Base-by-base conservation (phyloP, 1,284 basidiomycete species). In the Microstroma glucosiphilum region DNA sequence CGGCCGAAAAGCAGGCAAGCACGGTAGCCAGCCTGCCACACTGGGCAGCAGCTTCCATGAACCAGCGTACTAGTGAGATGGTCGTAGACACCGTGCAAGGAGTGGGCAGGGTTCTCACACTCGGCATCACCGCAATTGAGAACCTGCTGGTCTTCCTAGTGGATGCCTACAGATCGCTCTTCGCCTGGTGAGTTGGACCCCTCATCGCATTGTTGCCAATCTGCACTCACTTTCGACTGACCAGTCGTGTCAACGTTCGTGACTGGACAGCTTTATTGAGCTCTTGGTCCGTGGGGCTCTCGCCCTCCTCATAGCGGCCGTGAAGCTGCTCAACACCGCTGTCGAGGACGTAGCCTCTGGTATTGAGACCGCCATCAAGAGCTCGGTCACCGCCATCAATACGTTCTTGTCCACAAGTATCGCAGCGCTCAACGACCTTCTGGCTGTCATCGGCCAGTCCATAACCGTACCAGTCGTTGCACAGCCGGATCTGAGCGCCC, bases 81-180 rank as follows among this genome's bases (percentile, higher is more conserved):
- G 86, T 91, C 58, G 91, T 92, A 69, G 88, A 84, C 0, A 86
- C 87, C 0, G 86, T 94, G 76, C 83, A 88, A 58, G 90, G 85
- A 13, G 87, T 91, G 17, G 82, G 88, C 2, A 70, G 59, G 46
- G 69, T 72, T 0, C 59, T 73, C 1, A 56, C 64, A 12, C 57
- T 78, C 1, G 64, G 60, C 40, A 63, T 71, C 26, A 57, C 53
- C 0, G 67, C 67, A 1, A 65, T 69, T 23, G 69, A 75, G 56
- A 64, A 68, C 26, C 42, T 70, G 2, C 59, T 77, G 1, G 46
- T 60, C 70, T 97, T 96, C 80, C 85, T 96, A 63, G 86, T 96
- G 71, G 89, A 92, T 80, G 86, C 88, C 59, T 98, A 96, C 79
- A 87, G 91, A 43, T 91, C 90, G 3, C 88, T 92, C 1, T 87